Conservation (phyloP, 108 stramenopile species). For the Pseudonitzschia pungens region DNA sequence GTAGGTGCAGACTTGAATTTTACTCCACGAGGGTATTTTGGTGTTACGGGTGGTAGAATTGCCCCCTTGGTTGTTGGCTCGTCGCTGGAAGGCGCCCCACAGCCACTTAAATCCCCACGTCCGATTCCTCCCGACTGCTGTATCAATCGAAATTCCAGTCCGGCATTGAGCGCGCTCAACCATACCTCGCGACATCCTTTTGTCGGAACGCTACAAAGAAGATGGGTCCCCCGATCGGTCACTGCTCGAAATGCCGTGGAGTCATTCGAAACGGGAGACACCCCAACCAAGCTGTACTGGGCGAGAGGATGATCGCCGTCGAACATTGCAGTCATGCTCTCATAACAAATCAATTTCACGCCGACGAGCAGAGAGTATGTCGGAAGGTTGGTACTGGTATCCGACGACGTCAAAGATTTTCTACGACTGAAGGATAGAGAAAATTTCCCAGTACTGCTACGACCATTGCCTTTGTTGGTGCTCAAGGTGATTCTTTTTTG, state of each 20-base stretch:
- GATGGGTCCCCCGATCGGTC: conserved; percentile 75
- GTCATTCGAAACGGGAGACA: conserved; percentile 40
- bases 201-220: conserved; percentile 64
- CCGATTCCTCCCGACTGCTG: not conserved
- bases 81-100: not conserved
- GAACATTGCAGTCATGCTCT: conserved; percentile 50
- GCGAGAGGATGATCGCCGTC: conserved; percentile 65
- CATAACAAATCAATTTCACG: conserved; percentile 65
- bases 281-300: conserved; percentile 67
- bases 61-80: not conserved
- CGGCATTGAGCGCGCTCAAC: conserved; percentile 73
- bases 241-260: conserved; percentile 54
- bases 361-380: conserved; percentile 79
- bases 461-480: conserved; percentile 5
- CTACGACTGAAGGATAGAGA: not conserved
- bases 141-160: conserved; percentile 49
- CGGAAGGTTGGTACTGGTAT: not conserved
- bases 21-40: conserved; percentile 12
- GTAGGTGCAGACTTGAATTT: conserved; percentile 18
- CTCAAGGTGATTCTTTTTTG: conserved; percentile 15
- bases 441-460: not conserved
- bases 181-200: conserved; percentile 65
- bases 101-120: not conserved
- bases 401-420: conserved; percentile 1
- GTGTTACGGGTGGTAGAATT: conserved; percentile 23